Conservation (phyloP, 106 monocot genomes). For the Acanthochlamys bracteata region DNA sequence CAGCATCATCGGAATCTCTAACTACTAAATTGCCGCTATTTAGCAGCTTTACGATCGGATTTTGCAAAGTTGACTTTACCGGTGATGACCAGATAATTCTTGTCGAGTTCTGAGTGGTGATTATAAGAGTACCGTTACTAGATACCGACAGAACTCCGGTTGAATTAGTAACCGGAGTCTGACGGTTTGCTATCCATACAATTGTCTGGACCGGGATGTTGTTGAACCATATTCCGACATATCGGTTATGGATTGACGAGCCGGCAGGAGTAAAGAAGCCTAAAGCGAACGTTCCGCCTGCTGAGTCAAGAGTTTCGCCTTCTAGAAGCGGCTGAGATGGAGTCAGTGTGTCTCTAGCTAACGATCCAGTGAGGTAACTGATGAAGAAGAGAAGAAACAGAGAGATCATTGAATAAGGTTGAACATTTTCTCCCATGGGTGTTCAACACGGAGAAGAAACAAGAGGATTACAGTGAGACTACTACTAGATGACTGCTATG, state of each 20-base stretch:
- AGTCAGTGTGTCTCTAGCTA: slow-evolving; percentile 4
- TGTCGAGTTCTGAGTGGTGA: not conserved
- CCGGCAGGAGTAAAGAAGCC: not conserved
- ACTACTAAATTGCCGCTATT: slow-evolving; percentile 4
- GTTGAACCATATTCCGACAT: slow-evolving; percentile 10
- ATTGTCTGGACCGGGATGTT: not conserved
- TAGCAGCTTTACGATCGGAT: slow-evolving; percentile 3
- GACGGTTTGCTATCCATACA: slow-evolving; percentile 5
- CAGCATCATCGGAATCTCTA: not conserved
- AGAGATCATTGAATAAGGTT: no score
- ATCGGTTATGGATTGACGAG: not conserved
- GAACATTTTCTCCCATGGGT: no score
- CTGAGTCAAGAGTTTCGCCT: slow-evolving; percentile 1
- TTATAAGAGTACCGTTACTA: not conserved
- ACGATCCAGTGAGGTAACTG: no score
- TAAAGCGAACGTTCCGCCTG: slow-evolving; percentile 1
- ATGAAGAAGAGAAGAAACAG: not conserved
- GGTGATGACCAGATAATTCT: not conserved
- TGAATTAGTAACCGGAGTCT: not conserved
- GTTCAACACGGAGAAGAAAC: no score
- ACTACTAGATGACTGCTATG: no score
- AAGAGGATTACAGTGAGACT: no score
- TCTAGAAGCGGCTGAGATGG: not conserved
- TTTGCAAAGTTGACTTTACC: not conserved
- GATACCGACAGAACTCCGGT: not conserved